Evolutionary conservation across 2,329 filamentous ascomycete species (phyloP).

Genomic region (Clarireedia monteithiana): DNA sequence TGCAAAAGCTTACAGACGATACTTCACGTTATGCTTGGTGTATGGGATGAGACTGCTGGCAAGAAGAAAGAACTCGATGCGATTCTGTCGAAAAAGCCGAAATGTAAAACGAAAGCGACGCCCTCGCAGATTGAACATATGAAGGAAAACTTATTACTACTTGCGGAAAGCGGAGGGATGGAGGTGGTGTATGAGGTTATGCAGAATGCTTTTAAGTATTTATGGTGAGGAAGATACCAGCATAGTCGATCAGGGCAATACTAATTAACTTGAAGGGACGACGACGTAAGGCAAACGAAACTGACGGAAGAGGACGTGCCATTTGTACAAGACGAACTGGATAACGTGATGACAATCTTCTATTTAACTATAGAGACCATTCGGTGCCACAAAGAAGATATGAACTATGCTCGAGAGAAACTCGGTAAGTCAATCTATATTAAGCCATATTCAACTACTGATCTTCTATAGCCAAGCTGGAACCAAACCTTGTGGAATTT

Average conservation of each 20-base stretch:
- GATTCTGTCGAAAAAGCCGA: constrained; percentile 36
- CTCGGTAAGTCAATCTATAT: constrained; percentile 38
- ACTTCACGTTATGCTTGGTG: constrained; percentile 56
- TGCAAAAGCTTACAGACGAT: constrained; percentile 48
- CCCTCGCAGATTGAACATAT: constrained; percentile 52
- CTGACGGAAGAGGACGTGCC: constrained; percentile 28
- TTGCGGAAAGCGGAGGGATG: constrained; percentile 40
- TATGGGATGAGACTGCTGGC: constrained; percentile 63
- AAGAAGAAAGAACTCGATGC: constrained; percentile 23
- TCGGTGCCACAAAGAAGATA: constrained; percentile 43
- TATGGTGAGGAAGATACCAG: constrained; percentile 26
- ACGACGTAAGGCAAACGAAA: constrained; percentile 29
- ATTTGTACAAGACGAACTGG: constrained; percentile 46
- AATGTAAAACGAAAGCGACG: constrained; percentile 43
- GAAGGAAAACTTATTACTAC: constrained; percentile 43
- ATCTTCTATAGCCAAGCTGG: constrained; percentile 38
- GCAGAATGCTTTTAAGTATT: constrained; percentile 24
- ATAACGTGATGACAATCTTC: constrained; percentile 56
- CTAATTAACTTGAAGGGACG: constrained; percentile 21
- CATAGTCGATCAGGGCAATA: not conserved
- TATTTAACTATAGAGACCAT: constrained; percentile 52
- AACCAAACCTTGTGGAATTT: constrained; percentile 63
- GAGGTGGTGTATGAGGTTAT: constrained; percentile 24
- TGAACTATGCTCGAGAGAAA: constrained; percentile 32
- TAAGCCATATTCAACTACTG: constrained; percentile 13